Evolutionary conservation across 23 red algal genomes (phyloP).

Genomic region (Chondrus crispus): DNA sequence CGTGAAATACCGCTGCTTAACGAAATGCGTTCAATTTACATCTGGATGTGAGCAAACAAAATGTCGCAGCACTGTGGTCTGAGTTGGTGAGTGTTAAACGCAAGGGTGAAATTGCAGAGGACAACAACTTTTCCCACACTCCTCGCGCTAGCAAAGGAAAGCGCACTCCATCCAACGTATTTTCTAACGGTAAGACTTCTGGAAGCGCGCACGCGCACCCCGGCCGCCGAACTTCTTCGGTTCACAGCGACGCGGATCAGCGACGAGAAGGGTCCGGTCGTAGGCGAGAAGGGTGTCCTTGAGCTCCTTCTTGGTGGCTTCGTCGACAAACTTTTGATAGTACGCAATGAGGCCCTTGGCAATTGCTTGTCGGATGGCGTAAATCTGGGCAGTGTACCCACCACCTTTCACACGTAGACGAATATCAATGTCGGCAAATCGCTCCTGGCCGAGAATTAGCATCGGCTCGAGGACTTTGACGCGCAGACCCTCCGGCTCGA

Average conservation of each 20-base stretch:
- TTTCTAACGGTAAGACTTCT: slow-evolving; percentile 94
- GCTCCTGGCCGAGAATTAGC: slow-evolving; percentile 94
- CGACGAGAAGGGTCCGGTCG: slow-evolving; percentile 90
- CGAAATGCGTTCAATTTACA: no score
- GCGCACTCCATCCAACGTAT: no score
- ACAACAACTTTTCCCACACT: no score
- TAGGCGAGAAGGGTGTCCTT: slow-evolving; percentile 88
- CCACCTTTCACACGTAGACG: slow-evolving; percentile 89
- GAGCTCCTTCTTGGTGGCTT: slow-evolving; percentile 88
- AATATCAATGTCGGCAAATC: slow-evolving; percentile 96
- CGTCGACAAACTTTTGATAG: slow-evolving; percentile 98
- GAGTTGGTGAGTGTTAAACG: no score
- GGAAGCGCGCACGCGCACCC: slow-evolving; percentile 89
- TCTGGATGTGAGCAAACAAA: no score
- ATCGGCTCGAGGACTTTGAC: slow-evolving; percentile 96
- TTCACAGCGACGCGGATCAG: slow-evolving; percentile 96
- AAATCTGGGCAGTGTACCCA: slow-evolving; percentile 95
- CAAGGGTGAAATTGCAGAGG: no score
- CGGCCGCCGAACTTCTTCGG: slow-evolving; percentile 99
- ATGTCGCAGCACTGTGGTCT: no score
- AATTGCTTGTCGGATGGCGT: slow-evolving; percentile 99
- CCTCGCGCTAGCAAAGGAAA: neutral
- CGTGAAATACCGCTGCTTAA: no score
- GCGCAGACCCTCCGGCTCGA: slow-evolving; percentile 91
- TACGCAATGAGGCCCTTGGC: slow-evolving; percentile 95